phyloP scores from a whole-genome alignment of 768 basidiomycete genomes.

The Tricholoma sp. region DNA sequence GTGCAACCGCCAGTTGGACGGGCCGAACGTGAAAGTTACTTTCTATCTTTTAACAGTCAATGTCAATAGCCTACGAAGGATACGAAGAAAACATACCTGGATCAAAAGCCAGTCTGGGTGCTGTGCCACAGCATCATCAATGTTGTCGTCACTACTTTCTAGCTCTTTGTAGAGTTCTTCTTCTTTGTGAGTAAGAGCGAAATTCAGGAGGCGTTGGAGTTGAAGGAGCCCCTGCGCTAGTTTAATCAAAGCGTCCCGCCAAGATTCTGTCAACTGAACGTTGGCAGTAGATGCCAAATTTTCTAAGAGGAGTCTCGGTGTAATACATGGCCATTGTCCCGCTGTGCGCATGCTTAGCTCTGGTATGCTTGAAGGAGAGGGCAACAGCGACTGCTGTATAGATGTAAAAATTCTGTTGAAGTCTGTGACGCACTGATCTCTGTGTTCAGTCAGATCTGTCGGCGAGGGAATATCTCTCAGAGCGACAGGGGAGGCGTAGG shows the following conservation, averaged over 20 bases:
- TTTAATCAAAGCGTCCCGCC: slow-evolving; percentile 24
- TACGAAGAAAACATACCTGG: slow-evolving; percentile 25
- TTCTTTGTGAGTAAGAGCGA: slow-evolving; percentile 15
- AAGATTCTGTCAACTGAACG: slow-evolving; percentile 14
- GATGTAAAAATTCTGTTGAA: neutral
- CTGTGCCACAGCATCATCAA: slow-evolving; percentile 9
- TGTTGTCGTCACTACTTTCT: slow-evolving; percentile 8
- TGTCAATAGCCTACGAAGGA: neutral
- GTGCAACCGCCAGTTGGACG: slow-evolving; percentile 36
- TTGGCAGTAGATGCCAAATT: slow-evolving; percentile 21
- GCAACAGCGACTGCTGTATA: neutral
- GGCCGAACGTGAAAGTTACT: slow-evolving; percentile 37
- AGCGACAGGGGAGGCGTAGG: neutral
- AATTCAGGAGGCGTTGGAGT: slow-evolving; percentile 33
- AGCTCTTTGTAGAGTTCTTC: slow-evolving; percentile 29
- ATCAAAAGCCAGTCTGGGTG: slow-evolving; percentile 42
- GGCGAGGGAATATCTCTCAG: neutral
- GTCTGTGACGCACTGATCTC: slow-evolving; percentile 1
- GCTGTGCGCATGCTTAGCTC: slow-evolving; percentile 11
- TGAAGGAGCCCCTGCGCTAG: slow-evolving; percentile 24
- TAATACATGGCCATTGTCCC: slow-evolving; percentile 34
- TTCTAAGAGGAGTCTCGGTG: slow-evolving; percentile 24
- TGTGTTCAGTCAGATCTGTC: neutral
- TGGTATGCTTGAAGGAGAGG: slow-evolving; percentile 2
- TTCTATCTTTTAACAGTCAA: slow-evolving; percentile 27